Percentiles rank a stretch among this genome's conserved stretches.
Conservation (phyloP, 495 filamentous ascomycete species). For the Venustampulla echinocandica region DNA sequence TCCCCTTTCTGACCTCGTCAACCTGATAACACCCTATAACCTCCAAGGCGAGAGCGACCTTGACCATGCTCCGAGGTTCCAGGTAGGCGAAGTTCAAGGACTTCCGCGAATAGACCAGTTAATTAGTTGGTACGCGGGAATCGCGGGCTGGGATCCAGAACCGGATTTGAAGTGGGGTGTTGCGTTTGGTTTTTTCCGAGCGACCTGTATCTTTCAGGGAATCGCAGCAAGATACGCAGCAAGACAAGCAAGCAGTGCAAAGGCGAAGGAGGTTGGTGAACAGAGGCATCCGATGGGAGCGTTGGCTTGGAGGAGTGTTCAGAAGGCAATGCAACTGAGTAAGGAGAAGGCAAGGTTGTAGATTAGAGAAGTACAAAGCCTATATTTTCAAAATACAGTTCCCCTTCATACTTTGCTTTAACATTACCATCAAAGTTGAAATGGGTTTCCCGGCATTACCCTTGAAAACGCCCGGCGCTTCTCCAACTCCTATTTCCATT, state of each 20-base stretch:
- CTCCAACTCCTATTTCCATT: no score
- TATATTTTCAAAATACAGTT: no score
- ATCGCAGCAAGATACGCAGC: conserved; percentile 79
- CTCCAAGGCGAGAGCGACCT: conserved; percentile 22
- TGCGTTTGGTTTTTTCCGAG: conserved; percentile 51
- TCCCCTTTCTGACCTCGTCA: conserved; percentile 79
- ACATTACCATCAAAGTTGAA: no score
- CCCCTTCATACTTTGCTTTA: no score
- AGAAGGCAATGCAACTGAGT: conserved; percentile 34
- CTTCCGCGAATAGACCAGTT: conserved; percentile 65
- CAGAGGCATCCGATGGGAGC: conserved; percentile 59
- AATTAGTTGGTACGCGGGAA: conserved; percentile 66
- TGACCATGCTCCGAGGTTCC: conserved; percentile 38
- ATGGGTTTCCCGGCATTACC: no score
- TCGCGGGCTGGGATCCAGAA: conserved; percentile 58
- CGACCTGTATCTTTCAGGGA: conserved; percentile 83
- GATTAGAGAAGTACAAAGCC: no score
- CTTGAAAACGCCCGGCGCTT: no score
- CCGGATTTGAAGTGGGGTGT: conserved; percentile 60
- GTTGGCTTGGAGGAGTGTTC: conserved; percentile 63
- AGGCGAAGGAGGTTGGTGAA: conserved; percentile 62
- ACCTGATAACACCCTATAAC: conserved; percentile 65
- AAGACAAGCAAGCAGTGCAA: conserved; percentile 82
- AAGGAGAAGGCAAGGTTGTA: conserved; percentile 42
- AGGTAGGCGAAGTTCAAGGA: conserved; percentile 53